Percentiles rank a stretch among this genome's conserved stretches.
Conservation (phyloP, 164 flowering plant species). For the Taxillus chinensis region DNA sequence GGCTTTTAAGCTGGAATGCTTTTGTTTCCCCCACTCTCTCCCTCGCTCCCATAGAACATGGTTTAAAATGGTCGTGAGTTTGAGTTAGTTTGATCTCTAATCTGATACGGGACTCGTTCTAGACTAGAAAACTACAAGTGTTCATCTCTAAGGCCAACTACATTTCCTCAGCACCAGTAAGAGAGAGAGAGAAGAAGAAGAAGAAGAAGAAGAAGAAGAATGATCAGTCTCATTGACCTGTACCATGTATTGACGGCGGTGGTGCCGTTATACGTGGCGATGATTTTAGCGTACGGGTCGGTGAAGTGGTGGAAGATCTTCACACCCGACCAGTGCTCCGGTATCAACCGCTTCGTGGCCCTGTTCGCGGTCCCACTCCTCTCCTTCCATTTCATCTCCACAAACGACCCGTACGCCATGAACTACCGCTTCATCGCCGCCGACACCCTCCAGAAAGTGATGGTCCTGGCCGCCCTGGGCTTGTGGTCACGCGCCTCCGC, state of each 20-base stretch:
- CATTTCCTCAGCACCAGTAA: too few species aligned
- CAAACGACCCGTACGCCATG: conserved; percentile 81
- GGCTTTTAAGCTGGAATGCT: too few species aligned
- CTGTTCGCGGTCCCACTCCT: conserved; percentile 86
- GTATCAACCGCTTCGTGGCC: conserved; percentile 86
- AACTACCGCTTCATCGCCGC: conserved; percentile 80
- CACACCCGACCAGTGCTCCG: conserved; percentile 90
- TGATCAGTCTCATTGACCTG: conserved; percentile 44
- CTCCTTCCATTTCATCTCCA: conserved; percentile 83
- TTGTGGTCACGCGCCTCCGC: conserved; percentile 50
- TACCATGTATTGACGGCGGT: conserved; percentile 71
- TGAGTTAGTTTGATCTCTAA: too few species aligned
- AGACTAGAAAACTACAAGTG: too few species aligned
- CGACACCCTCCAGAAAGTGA: conserved; percentile 72
- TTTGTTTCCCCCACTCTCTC: too few species aligned
- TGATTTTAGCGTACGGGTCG: conserved; percentile 88
- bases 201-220: conserved; percentile 6
- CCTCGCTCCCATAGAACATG: too few species aligned
- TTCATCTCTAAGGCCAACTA: too few species aligned
- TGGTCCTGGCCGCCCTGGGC: conserved; percentile 38
- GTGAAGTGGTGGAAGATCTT: conserved; percentile 97
- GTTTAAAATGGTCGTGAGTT: too few species aligned
- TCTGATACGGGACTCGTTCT: too few species aligned
- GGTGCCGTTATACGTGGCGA: conserved; percentile 89
- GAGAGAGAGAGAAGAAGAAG: too few species aligned